Evolutionary conservation across 441 rosid species (phyloP), one percentile per base, ranked within the genome.

Genomic region (Caryocar brasiliense): DNA sequence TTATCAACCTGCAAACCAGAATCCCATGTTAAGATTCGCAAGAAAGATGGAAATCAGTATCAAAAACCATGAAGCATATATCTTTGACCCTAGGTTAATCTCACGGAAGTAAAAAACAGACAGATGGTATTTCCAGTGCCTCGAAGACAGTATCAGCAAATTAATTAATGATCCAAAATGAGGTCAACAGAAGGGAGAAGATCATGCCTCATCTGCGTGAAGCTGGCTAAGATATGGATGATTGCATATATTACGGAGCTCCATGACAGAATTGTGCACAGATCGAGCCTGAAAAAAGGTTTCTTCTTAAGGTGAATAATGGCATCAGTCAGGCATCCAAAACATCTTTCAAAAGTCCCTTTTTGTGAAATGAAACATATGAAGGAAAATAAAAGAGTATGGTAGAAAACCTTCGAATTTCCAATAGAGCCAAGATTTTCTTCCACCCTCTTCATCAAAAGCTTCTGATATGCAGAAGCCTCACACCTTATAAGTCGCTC

Each of bases 201-300:
- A 24, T n/a, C 59, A 68, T 74, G 70, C 97, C 95, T 89, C 95
- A 14, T 89, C 97, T 33, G 78, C 67, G 51, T 89, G 97, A 72
- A 89, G 94, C 70, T 89, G 97, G 76, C 97, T 89, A 65, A 89
- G 74, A 73, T 89, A 89, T 13, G 97, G 97, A 68, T 89, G 97
- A 69, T 89, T 89, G 78, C 97, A 89, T 59, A 89, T 89, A 68
- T 89, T 89, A 19, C 97, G 86, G 23, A 86, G 94, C 81, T 89
- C 97, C 95, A 89, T 89, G 41, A 89, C 97, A 22, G 97, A 76
- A 68, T 89, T 89, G 74, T 89, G 97, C 67, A 89, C 95, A 0
- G 95, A 72, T 39, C 97, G 81, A 37, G 75, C 70, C 97, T 89
- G 78, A 65, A 68, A 58, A 62, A 46, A n/a, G n/a, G n/a, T n/a